Evolutionary conservation across 202 grass and related monocot species (phyloP), one percentile per base, ranked within the genome.

Genomic region (Cymbopogon flexuosus): DNA sequence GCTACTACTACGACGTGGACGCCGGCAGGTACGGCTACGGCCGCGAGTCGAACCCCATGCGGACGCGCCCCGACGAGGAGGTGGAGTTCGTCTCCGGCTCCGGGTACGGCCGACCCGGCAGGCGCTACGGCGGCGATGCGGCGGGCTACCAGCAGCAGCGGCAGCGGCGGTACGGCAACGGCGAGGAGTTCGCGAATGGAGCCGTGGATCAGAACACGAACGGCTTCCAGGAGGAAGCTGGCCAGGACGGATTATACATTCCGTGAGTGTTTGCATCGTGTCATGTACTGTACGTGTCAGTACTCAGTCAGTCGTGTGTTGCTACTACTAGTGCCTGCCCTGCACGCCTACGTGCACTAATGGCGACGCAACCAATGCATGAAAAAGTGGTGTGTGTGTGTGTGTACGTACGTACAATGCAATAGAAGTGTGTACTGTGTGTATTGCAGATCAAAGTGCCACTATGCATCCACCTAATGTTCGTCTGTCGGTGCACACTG

Each of bases 1-100:
- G 82, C 11, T 89, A 89, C 78, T 82, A 82, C 83, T 78, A 89
- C 83, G 78, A 89, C 73, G 83, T 85, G 78, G 67, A 78, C 59
- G 76, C 73, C 60, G 78, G 75, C 78, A 67, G 71, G 83, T 89
- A 89, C 67, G 73, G 87, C 13, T 89, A 85, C 69, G 84, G 73
- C 14, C 58, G 62, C 67, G 87, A 85, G 78, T 89, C 83, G 9
- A 89, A 82, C 87, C 83, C 78, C 3, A 43, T 73, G 73, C 23
- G 67, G 72, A 68, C 78, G 56, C 46, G 72, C 40, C 60, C 39
- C 67, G 59, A 46, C 18, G 75, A 58, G 36, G 72, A 64, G 3
- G 78, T 76, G 27, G 57, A 58, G 33, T 30, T 58, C 46, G 77
- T 62, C 77, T 68, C 78, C 70, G 77, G 77, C 70, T 75, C 78